phyloP scores from a whole-genome alignment of 805 yeast species.

The Metschnikowia lachancei region DNA sequence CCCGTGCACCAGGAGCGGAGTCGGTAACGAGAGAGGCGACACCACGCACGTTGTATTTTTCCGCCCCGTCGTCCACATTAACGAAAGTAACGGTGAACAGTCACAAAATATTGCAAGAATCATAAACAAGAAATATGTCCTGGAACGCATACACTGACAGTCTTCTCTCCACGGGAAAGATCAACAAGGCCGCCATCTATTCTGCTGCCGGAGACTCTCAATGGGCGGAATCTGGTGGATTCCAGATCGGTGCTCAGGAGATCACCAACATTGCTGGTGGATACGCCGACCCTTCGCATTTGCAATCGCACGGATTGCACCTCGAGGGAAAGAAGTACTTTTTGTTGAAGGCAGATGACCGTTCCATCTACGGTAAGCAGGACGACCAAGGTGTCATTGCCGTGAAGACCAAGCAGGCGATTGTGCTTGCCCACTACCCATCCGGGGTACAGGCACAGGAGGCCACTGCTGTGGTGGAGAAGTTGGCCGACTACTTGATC shows the following conservation, averaged over 20 bases:
- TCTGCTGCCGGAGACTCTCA: slow-evolving; percentile 92
- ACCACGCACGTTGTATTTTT: not conserved
- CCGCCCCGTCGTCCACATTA: not conserved
- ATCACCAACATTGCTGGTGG: slow-evolving; percentile 73
- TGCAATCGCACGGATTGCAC: slow-evolving; percentile 86
- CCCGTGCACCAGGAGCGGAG: slow-evolving; percentile 8
- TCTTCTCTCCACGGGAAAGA: slow-evolving; percentile 75
- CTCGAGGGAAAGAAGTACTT: slow-evolving; percentile 84
- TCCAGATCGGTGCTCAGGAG: slow-evolving; percentile 66
- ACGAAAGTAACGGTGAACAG: no score
- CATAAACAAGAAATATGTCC: slow-evolving; percentile 14
- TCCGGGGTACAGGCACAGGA: slow-evolving; percentile 90
- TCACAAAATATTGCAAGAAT: no score
- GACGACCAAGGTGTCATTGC: slow-evolving; percentile 86
- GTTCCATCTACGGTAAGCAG: slow-evolving; percentile 89
- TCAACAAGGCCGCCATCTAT: slow-evolving; percentile 90
- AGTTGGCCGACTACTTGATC: slow-evolving; percentile 91
- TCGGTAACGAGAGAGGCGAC: not conserved
- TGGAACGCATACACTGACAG: slow-evolving; percentile 90
- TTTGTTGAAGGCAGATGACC: slow-evolving; percentile 81
- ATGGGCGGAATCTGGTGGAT: slow-evolving; percentile 84
- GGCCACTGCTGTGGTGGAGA: slow-evolving; percentile 92
- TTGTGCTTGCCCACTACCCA: slow-evolving; percentile 91
- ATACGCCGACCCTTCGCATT: slow-evolving; percentile 69
- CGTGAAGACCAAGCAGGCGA: slow-evolving; percentile 92